Base-by-base conservation (phyloP, 768 basidiomycete species). In the Artomyces pyxidatus region DNA sequence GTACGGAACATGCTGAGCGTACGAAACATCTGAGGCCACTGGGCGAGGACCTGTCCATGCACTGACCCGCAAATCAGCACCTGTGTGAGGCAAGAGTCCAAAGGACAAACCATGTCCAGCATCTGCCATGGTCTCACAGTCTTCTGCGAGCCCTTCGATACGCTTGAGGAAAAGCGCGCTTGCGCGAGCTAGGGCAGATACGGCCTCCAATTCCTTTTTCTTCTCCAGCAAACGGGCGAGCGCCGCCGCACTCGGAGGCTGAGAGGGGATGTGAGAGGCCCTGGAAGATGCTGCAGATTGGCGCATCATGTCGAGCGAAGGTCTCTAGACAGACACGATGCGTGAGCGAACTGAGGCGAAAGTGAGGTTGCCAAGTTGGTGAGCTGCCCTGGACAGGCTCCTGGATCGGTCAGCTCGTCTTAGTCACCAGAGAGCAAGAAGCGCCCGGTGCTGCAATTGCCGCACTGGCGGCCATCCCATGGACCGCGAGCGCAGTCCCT, bases 11-110 rank as follows among this genome's bases (percentile, higher is more conserved):
- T 68, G 49, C 67, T 76, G 42, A 89, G 67, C 45, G 86, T 86
- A 55, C 80, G 75, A 58, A 89, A 88, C 87, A 89, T 89, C 61
- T 77, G 79, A 9, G 85, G 83, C 86, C 85, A 88, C 53, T 88
- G 85, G 49, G 79, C 79, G 22, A 87, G 74, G 4, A 88, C 85
- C 60, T 87, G 77, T 9, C 86, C 86, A 53, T 84, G 82, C 28
- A 83, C 86, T 88, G 43, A 19, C 41, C 47, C 30, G 14, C 3
- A 21, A 8, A 17, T 11, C 17, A 37, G 17, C 26, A 5, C 21
- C 6, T 16, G 10, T 12, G 26, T 17, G 8, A 7, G 5, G 26
- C n/a, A 6, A 30, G 3, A 14, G 32, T 17, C 3, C 6, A 6
- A n/a, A 19, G 2, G 0, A 53, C 65, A 37, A 42, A 85, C 87